Conservation (phyloP, 176 grass and related monocot species). For the Triticum aestivum region DNA sequence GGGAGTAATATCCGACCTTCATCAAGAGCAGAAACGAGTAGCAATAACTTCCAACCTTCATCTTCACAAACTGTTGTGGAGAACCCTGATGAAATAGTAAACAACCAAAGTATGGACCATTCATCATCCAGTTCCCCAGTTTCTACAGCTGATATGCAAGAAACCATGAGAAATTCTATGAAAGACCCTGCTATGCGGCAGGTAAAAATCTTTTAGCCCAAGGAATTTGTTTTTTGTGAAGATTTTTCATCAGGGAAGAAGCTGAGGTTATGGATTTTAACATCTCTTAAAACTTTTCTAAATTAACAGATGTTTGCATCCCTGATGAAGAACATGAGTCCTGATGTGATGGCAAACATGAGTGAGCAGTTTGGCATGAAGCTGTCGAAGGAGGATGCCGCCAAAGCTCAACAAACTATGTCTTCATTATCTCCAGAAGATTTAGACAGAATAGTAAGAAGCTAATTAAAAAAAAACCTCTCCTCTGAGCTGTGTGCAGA, state of each 20-base stretch:
- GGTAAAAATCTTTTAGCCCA: slow-evolving; percentile 45
- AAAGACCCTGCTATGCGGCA: slow-evolving; percentile 93
- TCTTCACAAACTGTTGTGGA: slow-evolving; percentile 21
- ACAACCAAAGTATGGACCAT: slow-evolving; percentile 42
- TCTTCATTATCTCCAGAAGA: slow-evolving; percentile 78
- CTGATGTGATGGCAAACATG: slow-evolving; percentile 98
- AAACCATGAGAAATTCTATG: slow-evolving; percentile 78
- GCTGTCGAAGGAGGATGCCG: slow-evolving; percentile 86
- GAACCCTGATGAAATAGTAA: slow-evolving; percentile 30
- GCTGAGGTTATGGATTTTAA: slow-evolving; percentile 21
- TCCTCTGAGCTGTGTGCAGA: background rate
- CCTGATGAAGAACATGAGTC: slow-evolving; percentile 97
- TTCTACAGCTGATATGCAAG: slow-evolving; percentile 70
- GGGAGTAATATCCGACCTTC: slow-evolving; percentile 40
- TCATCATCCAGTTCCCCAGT: slow-evolving; percentile 42
- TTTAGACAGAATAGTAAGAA: slow-evolving; percentile 93
- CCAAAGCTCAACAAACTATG: slow-evolving; percentile 86
- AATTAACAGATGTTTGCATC: slow-evolving; percentile 78
- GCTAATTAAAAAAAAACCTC: background rate
- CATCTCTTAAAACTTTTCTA: background rate
- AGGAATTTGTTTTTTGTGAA: slow-evolving; percentile 16
- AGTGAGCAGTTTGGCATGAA: slow-evolving; percentile 94
- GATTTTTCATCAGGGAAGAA: background rate
- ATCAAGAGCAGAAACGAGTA: slow-evolving; percentile 17
- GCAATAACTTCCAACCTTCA: slow-evolving; percentile 25